Evolutionary conservation across 257 asterid species (phyloP).

Genomic region (Solanum chiquidenum): DNA sequence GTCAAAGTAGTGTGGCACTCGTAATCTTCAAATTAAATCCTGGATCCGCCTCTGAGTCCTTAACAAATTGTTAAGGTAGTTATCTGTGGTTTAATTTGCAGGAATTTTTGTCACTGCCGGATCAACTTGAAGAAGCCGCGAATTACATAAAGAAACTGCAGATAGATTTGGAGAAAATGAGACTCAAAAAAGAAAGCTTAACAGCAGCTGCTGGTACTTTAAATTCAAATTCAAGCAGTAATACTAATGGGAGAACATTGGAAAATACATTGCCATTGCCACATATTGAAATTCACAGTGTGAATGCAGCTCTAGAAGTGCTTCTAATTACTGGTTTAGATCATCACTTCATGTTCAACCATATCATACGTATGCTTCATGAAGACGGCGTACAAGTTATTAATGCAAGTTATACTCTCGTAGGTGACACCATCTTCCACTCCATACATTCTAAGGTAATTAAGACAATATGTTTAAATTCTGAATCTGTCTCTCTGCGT

Average conservation of each 20-base stretch:
- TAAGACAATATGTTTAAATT: not conserved
- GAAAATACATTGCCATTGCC: constrained; percentile 13
- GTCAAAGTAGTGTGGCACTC: not conserved
- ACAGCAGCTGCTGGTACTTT: not conserved
- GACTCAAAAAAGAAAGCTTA: constrained; percentile 29
- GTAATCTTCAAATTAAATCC: not conserved
- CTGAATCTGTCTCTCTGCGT: not conserved
- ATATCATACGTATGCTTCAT: constrained; percentile 34
- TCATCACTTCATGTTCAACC: constrained; percentile 39
- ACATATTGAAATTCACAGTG: constrained; percentile 34
- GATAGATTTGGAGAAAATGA: constrained; percentile 43
- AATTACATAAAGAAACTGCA: constrained; percentile 46
- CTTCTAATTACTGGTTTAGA: constrained; percentile 32
- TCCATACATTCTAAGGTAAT: constrained; percentile 56
- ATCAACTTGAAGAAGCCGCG: constrained; percentile 53
- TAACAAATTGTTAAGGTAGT: not conserved
- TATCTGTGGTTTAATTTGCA: not conserved
- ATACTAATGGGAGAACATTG: not conserved
- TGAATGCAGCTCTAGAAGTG: constrained; percentile 37
- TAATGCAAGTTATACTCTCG: constrained; percentile 26
- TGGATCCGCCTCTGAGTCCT: not conserved
- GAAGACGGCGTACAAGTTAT: constrained; percentile 56
- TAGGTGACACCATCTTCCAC: constrained; percentile 34
- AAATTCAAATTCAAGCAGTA: not conserved
- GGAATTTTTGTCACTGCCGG: constrained; percentile 45